Base-by-base conservation (phyloP, 371 early-diverging fungal genomes). In the Furculomyces boomerangus region DNA sequence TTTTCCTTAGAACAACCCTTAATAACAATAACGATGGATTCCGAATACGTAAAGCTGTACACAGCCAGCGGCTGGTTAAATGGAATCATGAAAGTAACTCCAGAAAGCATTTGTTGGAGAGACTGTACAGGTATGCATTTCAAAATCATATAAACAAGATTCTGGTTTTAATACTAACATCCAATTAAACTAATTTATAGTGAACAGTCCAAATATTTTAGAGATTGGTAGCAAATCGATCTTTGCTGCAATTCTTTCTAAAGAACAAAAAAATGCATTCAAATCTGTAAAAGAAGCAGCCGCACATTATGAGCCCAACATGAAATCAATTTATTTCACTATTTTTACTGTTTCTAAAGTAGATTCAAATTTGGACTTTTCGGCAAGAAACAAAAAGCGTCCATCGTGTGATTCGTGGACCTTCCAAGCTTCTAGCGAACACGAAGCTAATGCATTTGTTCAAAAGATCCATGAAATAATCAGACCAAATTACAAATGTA, bases 371-470 rank as follows among this genome's bases (percentile, higher is more conserved):
- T 20, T 8, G n/a, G 2, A 25, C 13, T 10, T 58, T 49, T 47
- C 55, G n/a, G 58, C 55, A 3, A 57, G 61, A 32, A 43, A 45
- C 53, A 62, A 56, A 37, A 63, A 58, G 55, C 66, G 65, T 1
- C 68, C 68, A 27, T 53, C 60, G 26, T 68, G 63, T 49, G 68
- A 68, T 26, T 62, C 66, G 2, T 68, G 68, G 68, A 55, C 64
- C 29, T 68, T 68, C 53, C 55, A 44, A 39, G 60, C 61, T 22
- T 62, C 56, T 5, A 61, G 49, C 50, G 59, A 63, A 26, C 59
- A 66, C n/a, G 62, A 65, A 28, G 47, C 65, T 47, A 56, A 59
- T 37, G 13, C 10, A 7, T 68, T 57, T 59, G 35, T 65, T 29
- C 56, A 50, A 13, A 39, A 60, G 50, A 58, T 69, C 53, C 52